These are phyloP conservation scores for Xerocomellus dryophilus DNA, from an alignment of 768 basidiomycete genomes.

Conservation along the genomic window DNA sequence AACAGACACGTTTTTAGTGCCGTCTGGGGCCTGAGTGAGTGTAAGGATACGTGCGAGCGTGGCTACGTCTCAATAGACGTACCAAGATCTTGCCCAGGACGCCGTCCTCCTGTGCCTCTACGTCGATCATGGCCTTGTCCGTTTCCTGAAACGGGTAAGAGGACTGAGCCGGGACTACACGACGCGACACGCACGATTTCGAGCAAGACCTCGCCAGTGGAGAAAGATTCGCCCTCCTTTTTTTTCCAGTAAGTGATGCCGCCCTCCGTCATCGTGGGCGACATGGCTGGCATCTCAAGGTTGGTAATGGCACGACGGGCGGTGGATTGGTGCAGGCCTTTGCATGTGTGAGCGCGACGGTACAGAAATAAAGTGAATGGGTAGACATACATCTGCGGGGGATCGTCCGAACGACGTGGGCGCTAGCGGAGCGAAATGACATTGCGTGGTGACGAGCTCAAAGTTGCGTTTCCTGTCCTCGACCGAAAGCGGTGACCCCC, in stretches of 20 bases:
- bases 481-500: slow-evolving; percentile 4
- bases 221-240: slow-evolving; percentile 75
- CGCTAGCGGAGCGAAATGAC: slow-evolving; percentile 12
- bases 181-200: slow-evolving; percentile 67
- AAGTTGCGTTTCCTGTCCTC: background rate
- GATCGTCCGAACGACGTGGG: slow-evolving; percentile 12
- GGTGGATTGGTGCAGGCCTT: slow-evolving; percentile 48
- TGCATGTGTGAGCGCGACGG: slow-evolving; percentile 1
- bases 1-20: slow-evolving; percentile 80
- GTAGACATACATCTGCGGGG: slow-evolving; percentile 25
- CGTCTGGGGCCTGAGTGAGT: slow-evolving; percentile 58
- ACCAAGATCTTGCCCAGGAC: slow-evolving; percentile 92
- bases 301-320: slow-evolving; percentile 62
- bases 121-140: slow-evolving; percentile 95
- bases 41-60: background rate
- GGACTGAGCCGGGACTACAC: background rate
- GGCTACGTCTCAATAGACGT: slow-evolving; percentile 25
- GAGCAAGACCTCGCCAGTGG: slow-evolving; percentile 79
- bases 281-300: slow-evolving; percentile 95
- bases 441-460: slow-evolving; percentile 3
- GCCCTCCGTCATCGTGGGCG: slow-evolving; percentile 95
- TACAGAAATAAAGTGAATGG: background rate
- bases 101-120: slow-evolving; percentile 97
- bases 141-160: slow-evolving; percentile 60
- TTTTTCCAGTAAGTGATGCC: slow-evolving; percentile 91